Evolutionary conservation across 2,329 filamentous ascomycete genomes (phyloP).

Genomic region (Paecilomyces sp.): DNA sequence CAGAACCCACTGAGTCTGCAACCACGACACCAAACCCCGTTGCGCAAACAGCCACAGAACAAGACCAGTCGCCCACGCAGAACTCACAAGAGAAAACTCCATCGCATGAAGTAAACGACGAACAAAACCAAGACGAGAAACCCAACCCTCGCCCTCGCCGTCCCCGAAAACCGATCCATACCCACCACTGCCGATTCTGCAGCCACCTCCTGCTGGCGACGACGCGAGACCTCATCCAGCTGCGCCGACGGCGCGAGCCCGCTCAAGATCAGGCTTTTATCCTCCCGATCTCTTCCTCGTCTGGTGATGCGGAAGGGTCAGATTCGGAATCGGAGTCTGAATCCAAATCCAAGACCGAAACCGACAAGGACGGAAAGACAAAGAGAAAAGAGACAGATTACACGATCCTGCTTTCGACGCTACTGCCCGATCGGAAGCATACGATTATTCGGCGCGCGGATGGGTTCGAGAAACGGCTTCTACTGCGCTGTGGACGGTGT

Average conservation of each 20-base stretch:
- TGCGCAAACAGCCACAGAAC: background rate
- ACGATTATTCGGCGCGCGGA: constrained; percentile 50
- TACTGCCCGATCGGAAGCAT: constrained; percentile 41
- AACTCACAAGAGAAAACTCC: too few species aligned
- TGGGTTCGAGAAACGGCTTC: constrained; percentile 60
- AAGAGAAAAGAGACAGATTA: constrained; percentile 21
- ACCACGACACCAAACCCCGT: background rate
- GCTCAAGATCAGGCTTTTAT: constrained; percentile 51
- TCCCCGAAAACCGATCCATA: constrained; percentile 33
- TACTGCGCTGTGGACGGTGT: constrained; percentile 56
- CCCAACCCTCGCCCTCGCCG: background rate
- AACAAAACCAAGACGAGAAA: background rate
- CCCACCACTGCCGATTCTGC: constrained; percentile 58
- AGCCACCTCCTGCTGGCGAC: constrained; percentile 57
- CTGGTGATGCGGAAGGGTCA: background rate
- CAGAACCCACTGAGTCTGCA: background rate
- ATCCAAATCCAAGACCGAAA: background rate
- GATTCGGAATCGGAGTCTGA: background rate
- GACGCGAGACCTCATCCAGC: constrained; percentile 43
- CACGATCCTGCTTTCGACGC: constrained; percentile 47
- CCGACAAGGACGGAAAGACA: constrained; percentile 7
- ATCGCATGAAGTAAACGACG: background rate
- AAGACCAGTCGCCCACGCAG: background rate
- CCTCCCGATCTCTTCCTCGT: constrained; percentile 43
- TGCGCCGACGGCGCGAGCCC: constrained; percentile 47